Percentiles rank a stretch among this genome's conserved stretches.
Conservation (phyloP, 495 filamentous ascomycete genomes). For the Letharia lupina region DNA sequence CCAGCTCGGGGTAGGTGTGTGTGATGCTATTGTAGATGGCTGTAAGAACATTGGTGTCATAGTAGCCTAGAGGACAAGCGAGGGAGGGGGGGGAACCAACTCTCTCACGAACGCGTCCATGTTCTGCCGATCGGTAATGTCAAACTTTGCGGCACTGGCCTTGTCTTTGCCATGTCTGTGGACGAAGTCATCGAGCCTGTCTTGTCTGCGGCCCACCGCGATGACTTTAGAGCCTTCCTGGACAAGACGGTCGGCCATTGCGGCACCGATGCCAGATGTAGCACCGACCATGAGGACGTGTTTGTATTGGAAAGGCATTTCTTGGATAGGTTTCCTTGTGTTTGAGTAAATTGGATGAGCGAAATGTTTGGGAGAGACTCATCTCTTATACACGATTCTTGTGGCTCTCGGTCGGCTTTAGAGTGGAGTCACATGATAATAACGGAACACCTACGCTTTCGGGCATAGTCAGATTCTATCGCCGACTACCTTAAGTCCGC, state of each 20-base stretch:
- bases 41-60: background rate
- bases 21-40: slow-evolving; percentile 38
- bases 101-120: slow-evolving; percentile 46
- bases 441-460: slow-evolving; percentile 12
- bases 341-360: background rate
- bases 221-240: slow-evolving; percentile 52
- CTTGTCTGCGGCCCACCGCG: slow-evolving; percentile 54
- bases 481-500: no score
- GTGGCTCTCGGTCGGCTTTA: background rate
- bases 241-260: slow-evolving; percentile 54
- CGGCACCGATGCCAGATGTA: slow-evolving; percentile 60
- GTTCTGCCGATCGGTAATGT: slow-evolving; percentile 50
- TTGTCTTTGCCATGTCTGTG: slow-evolving; percentile 48
- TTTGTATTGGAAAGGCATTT: slow-evolving; percentile 54
- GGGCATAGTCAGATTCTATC: background rate
- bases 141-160: slow-evolving; percentile 43
- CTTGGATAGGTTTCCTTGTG: background rate
- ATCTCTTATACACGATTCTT: background rate
- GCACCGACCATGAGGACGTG: slow-evolving; percentile 62
- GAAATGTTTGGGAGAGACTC: background rate
- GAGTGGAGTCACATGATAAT: background rate
- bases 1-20: slow-evolving; percentile 43
- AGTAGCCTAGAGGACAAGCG: background rate
- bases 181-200: slow-evolving; percentile 53
- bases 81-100: slow-evolving; percentile 25